phyloP scores from a whole-genome alignment of 1,139 yeast genomes.

The Yamadazyma dushanensis region DNA sequence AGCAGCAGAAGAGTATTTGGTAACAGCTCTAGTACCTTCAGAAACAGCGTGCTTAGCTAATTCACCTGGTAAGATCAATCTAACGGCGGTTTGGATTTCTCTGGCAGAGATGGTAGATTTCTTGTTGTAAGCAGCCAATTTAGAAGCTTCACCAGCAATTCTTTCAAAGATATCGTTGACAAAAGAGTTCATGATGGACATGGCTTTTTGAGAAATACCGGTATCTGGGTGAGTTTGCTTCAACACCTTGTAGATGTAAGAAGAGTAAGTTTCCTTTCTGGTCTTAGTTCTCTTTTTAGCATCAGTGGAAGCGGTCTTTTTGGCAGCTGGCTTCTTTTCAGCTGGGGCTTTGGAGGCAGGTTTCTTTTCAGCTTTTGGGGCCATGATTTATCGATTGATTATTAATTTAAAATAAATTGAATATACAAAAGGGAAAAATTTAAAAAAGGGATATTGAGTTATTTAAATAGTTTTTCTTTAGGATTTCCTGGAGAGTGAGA shows the following conservation, averaged over 20 bases:
- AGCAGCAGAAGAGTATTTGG: conserved; percentile 94
- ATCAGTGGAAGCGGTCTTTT: conserved; percentile 86
- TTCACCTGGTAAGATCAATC: conserved; percentile 99
- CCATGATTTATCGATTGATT: conserved; percentile 55
- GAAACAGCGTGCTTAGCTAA: conserved; percentile 99
- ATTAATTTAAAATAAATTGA: conserved; percentile 19
- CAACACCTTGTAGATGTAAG: conserved; percentile 97
- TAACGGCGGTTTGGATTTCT: conserved; percentile 99
- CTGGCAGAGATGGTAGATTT: conserved; percentile 98
- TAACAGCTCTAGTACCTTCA: conserved; percentile 99
- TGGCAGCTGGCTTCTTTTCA: conserved; percentile 94
- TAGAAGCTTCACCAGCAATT: conserved; percentile 97
- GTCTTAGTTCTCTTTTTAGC: conserved; percentile 94
- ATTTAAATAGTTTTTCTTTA: conserved; percentile 11
- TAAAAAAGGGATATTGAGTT: conserved; percentile 13
- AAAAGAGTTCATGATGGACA: conserved; percentile 98
- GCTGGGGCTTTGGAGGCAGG: conserved; percentile 99
- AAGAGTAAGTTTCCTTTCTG: conserved; percentile 98
- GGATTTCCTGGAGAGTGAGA: conserved; percentile 2
- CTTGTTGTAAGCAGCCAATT: conserved; percentile 99
- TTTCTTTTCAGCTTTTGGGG: conserved; percentile 97
- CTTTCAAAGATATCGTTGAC: conserved; percentile 96
- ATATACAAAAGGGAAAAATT: conserved; percentile 3
- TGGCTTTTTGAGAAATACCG: conserved; percentile 98
- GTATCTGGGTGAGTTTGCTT: conserved; percentile 99